Base-by-base conservation (phyloP, 2,329 filamentous ascomycete genomes). In the Nemania sp. region DNA sequence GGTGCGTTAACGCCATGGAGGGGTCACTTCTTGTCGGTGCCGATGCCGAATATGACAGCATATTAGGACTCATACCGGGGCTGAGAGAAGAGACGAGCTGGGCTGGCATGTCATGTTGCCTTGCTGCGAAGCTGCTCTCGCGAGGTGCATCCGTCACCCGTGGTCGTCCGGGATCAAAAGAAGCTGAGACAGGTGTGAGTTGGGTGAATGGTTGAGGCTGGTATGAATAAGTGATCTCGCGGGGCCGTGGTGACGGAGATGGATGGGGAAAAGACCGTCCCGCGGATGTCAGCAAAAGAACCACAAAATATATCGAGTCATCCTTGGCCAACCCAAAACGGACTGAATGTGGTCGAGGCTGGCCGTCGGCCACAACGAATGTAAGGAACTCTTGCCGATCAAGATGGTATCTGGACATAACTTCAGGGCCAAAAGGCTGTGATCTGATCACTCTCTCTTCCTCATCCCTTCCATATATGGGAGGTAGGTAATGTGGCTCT, bases 401-500 rank as follows among this genome's bases (percentile, higher is more conserved):
- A 11, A 86, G 74, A 20, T 79, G 73, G 57, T 83, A 82, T 46
- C 80, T 80, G 15, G 78, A 76, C 29, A 87, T 67, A 35, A 85
- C 83, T 47, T 86, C 84, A 0, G 76, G 64, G 11, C 75, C 76
- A 66, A 88, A 86, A 0, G 82, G 80, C 13, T 87, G 77, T 1
- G 77, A 75, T 57, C 83, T 80, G 34, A 87, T 81, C 15, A 85
- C 79, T 25, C 81, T 77, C 21, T 84, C 81, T 52, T 84, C 81
- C 59, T 84, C 80, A 49, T 79, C 75, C 64, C 80, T 81, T 39
- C 78, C 80, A 61, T 85, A 80, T n/a, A 88, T 88, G 1, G 86
- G 86, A 3, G 86, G 86, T 18, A 88, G 77, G 69, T 88, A 88
- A 47, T 84, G 85, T 17, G 86, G 85, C 32, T 87, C 84, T 57